Percentiles rank a stretch among this genome's conserved stretches.
Evolutionary conservation across 2,329 filamentous ascomycete genomes (phyloP).

Genomic region (Pseudogymnoascus sp.): DNA sequence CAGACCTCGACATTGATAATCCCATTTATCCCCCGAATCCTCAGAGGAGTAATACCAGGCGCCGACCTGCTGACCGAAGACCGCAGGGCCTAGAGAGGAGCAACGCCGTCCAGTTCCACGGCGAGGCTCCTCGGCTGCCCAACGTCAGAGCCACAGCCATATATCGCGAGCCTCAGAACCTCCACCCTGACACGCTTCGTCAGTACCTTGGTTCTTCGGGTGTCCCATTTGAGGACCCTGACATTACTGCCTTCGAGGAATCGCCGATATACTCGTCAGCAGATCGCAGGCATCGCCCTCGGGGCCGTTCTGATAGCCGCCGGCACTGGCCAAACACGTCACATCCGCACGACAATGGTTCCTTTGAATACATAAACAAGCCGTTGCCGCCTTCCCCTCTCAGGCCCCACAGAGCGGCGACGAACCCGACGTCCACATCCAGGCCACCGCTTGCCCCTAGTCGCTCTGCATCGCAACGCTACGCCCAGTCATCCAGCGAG

Average conservation of each 20-base stretch:
- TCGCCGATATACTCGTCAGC: not conserved
- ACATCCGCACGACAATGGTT: not conserved
- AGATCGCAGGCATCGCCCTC: not conserved
- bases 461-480: not conserved
- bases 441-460: not conserved
- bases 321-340: not conserved
- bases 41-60: not conserved
- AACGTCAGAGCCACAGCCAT: not conserved
- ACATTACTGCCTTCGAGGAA: not conserved
- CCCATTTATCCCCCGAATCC: not conserved
- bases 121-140: not conserved
- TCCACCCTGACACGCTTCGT: not conserved
- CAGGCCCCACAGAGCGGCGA: not conserved
- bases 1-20: not conserved
- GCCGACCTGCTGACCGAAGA: not conserved
- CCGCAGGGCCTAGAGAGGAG: not conserved
- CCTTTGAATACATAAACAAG: not conserved
- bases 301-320: not conserved
- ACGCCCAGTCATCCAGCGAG: not conserved
- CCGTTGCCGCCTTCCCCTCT: not conserved
- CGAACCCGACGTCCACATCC: not conserved
- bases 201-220: not conserved
- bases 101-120: not conserved
- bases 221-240: not conserved
- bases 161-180: not conserved